phyloP scores from a whole-genome alignment of 1,284 basidiomycete species.

The Golubevia sp. region DNA sequence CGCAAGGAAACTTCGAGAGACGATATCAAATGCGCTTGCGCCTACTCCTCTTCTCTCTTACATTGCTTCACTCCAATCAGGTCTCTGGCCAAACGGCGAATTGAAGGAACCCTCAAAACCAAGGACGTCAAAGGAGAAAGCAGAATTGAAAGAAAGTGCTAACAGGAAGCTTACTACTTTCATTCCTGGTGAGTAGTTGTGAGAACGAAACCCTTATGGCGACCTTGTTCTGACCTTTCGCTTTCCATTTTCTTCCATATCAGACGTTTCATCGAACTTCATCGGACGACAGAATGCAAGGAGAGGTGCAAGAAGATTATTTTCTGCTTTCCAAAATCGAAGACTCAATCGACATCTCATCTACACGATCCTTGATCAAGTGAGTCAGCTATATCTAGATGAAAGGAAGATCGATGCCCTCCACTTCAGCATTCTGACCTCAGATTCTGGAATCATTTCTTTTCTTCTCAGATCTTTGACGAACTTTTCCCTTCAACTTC shows the following conservation, averaged over 20 bases:
- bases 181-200: conserved; percentile 74
- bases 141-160: conserved; percentile 78
- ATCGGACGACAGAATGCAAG: conserved; percentile 92
- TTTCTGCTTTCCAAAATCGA: conserved; percentile 87
- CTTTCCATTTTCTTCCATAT: background rate
- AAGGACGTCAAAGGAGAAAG: conserved; percentile 79
- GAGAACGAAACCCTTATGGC: background rate
- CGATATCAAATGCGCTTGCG: conserved; percentile 65
- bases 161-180: conserved; percentile 83
- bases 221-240: background rate
- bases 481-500: too few relatives aligned
- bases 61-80: conserved; percentile 70
- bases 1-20: conserved; percentile 81
- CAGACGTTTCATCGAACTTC: conserved; percentile 92
- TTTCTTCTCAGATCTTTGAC: too few relatives aligned
- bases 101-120: conserved; percentile 69
- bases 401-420: too few relatives aligned
- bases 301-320: conserved; percentile 84
- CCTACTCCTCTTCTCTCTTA: conserved; percentile 67
- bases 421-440: too few relatives aligned
- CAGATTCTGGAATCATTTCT: too few relatives aligned
- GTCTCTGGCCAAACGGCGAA: conserved; percentile 81
- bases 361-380: conserved; percentile 85
- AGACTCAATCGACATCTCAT: conserved; percentile 86
- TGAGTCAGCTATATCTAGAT: conserved; percentile 58